These are phyloP conservation scores for Chenopodium suecicum DNA, from an alignment of 148 eudicot species.

Conservation along the genomic window DNA sequence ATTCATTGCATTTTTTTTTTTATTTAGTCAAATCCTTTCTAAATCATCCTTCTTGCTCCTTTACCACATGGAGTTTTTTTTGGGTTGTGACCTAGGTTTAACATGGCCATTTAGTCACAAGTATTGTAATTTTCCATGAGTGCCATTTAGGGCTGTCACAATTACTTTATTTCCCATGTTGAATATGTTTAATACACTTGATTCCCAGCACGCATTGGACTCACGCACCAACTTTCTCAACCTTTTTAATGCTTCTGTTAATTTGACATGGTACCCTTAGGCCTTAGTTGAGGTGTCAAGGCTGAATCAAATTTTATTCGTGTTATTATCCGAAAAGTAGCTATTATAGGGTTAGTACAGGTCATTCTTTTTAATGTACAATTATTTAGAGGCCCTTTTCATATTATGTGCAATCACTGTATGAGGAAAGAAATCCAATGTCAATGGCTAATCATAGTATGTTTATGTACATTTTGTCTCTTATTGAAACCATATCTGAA, in stretches of 20 bases:
- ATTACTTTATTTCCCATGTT: background rate
- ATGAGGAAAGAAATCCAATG: background rate
- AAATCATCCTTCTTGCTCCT: background rate
- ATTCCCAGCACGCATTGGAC: background rate
- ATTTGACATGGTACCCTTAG: background rate
- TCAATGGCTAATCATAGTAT: background rate
- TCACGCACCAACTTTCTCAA: background rate
- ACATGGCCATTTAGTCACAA: background rate
- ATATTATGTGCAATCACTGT: background rate
- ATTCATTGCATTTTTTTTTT: slow-evolving; percentile 6
- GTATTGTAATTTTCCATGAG: background rate
- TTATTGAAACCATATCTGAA: background rate
- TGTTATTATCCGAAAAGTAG: background rate
- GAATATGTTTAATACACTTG: background rate
- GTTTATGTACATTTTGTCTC: background rate
- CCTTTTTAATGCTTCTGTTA: background rate
- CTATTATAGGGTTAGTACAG: background rate
- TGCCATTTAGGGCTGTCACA: background rate
- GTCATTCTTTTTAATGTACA: background rate
- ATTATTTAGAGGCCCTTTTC: background rate
- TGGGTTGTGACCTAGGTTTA: background rate
- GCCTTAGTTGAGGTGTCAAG: background rate
- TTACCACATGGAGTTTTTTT: background rate
- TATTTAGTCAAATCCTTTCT: slow-evolving; percentile 2
- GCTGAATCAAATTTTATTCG: background rate